phyloP scores from a whole-genome alignment of 257 asterid genomes.

The Solanum lignicaule region DNA sequence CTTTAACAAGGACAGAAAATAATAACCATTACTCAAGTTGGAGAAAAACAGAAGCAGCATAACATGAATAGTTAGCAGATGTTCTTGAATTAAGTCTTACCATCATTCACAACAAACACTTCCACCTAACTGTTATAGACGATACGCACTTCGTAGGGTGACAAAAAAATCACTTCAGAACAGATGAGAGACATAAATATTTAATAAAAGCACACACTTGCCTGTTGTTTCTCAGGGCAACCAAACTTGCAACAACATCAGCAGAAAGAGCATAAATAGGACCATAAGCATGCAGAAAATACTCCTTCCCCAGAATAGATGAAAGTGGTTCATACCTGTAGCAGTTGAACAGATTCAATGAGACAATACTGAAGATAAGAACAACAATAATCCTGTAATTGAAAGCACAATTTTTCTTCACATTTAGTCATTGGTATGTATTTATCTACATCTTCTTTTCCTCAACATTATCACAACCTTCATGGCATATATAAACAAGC shows the following conservation, averaged over 20 bases:
- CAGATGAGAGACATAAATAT: neutral
- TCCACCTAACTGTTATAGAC: neutral
- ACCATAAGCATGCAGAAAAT: constrained; percentile 93
- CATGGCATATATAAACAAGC: neutral
- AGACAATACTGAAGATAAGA: neutral
- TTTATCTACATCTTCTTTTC: neutral
- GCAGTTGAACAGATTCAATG: constrained; percentile 2
- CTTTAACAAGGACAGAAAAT: neutral
- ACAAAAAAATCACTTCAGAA: neutral
- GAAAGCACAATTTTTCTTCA: neutral
- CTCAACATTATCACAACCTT: neutral
- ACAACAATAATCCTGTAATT: neutral
- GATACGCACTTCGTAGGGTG: neutral
- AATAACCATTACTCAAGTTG: neutral
- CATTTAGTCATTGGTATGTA: neutral
- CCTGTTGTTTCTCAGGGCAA: constrained; percentile 87
- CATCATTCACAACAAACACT: neutral
- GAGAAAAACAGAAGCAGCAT: neutral
- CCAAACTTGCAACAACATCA: constrained; percentile 90
- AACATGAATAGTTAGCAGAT: neutral
- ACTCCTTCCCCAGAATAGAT: constrained; percentile 80
- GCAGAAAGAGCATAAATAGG: constrained; percentile 96
- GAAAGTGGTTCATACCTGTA: constrained; percentile 93
- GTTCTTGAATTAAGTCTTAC: neutral
- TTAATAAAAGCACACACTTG: constrained; percentile 12